phyloP scores from a whole-genome alignment of 768 basidiomycete genomes.

The Amanita inopinata region DNA sequence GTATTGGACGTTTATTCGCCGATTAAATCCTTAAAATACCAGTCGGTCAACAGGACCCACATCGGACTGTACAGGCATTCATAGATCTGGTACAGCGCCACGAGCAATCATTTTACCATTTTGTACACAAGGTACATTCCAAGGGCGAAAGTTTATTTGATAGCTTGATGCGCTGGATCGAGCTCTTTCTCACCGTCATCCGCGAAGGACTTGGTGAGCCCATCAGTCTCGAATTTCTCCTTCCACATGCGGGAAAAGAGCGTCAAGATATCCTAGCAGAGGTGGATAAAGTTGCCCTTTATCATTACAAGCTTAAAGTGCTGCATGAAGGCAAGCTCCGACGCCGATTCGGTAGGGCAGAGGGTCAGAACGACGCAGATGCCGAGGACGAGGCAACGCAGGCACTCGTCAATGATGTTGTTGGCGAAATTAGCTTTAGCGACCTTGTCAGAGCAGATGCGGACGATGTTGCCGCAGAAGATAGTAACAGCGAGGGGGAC shows the following conservation, averaged over 20 bases:
- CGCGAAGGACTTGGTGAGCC: conserved; percentile 77
- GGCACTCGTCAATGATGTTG: conserved; percentile 70
- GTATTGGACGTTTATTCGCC: conserved; percentile 5
- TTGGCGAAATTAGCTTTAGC: conserved; percentile 74
- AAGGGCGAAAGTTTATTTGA: conserved; percentile 94
- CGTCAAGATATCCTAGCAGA: conserved; percentile 73
- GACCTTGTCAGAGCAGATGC: conserved; percentile 73
- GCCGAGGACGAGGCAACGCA: conserved; percentile 80
- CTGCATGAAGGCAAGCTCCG: conserved; percentile 87
- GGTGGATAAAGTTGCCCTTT: conserved; percentile 80
- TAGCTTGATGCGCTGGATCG: conserved; percentile 93
- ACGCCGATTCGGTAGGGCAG: conserved; percentile 65
- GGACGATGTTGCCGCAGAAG: conserved; percentile 72
- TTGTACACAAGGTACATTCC: conserved; percentile 97
- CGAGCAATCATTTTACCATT: conserved; percentile 91
- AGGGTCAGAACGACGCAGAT: conserved; percentile 42
- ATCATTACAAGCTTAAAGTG: conserved; percentile 93
- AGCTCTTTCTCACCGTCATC: conserved; percentile 83
- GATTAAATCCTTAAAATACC: conserved; percentile 4
- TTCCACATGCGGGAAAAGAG: conserved; percentile 75
- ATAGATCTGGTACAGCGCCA: conserved; percentile 90
- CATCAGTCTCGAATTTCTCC: conserved; percentile 79
- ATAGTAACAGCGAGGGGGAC: conserved; percentile 34
- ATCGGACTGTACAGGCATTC: conserved; percentile 82
- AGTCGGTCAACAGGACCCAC: conserved; percentile 82